Evolutionary conservation across 2,329 filamentous ascomycete species (phyloP).

Genomic region (Diaporthe vaccinii): DNA sequence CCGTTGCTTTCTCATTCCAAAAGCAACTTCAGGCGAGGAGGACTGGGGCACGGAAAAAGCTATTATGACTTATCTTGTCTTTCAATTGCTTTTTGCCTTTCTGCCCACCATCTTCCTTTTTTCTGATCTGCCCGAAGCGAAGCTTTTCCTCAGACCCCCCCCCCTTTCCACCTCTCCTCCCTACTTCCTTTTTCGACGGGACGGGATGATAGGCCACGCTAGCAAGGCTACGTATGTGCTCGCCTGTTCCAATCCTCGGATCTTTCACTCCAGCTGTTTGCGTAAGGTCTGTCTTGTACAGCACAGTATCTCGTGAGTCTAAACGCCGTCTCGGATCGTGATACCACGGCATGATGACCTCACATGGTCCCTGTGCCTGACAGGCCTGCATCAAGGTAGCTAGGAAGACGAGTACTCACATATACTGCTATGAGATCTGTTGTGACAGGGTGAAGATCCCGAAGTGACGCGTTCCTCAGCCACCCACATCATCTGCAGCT

Average conservation of each 20-base stretch:
- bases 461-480: not conserved
- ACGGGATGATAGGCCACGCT: not conserved
- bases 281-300: not conserved
- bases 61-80: conserved; percentile 9
- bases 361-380: not conserved
- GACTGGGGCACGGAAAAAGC: not conserved
- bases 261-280: not conserved
- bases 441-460: not conserved
- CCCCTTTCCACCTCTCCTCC: not conserved
- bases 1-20: conserved; percentile 23
- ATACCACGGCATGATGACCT: not conserved
- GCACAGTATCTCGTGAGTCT: not conserved
- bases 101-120: not conserved
- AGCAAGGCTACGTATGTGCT: not conserved
- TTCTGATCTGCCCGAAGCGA: not conserved
- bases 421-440: not conserved
- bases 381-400: not conserved
- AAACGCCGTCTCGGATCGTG: not conserved
- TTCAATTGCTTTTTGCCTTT: not conserved
- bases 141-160: conserved; percentile 6
- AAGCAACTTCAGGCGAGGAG: not conserved
- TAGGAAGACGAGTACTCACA: not conserved
- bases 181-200: not conserved
- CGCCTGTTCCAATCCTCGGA: not conserved
- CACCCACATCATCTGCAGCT: not conserved